Conservation (phyloP, 352 stramenopile genomes). For the Elongisporangium prolatum region DNA sequence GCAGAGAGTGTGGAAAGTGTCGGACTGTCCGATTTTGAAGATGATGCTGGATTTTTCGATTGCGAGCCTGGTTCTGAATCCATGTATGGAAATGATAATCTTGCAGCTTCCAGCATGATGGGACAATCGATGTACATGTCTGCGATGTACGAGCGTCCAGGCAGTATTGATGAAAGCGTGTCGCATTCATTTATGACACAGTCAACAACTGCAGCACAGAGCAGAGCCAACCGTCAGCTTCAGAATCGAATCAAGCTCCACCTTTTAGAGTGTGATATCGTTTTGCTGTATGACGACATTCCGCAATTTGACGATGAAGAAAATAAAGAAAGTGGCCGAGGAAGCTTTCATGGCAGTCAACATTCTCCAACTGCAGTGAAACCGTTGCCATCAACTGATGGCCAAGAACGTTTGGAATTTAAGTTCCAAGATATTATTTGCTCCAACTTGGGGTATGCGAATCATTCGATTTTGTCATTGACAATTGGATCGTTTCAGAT, state of each 20-base stretch:
- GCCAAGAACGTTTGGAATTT: conserved; percentile 63
- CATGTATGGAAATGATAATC: conserved; percentile 22
- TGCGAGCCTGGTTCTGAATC: conserved; percentile 62
- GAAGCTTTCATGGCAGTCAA: conserved; percentile 12
- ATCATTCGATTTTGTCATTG: conserved; percentile 42
- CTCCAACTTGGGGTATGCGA: conserved; percentile 55
- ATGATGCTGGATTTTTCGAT: conserved; percentile 84
- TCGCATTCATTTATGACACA: conserved; percentile 2
- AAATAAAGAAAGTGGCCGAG: conserved; percentile 12
- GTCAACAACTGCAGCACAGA: conserved; percentile 34
- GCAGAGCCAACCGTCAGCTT: conserved; percentile 34
- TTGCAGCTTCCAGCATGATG: conserved; percentile 43
- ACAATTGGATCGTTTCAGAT: conserved; percentile 60
- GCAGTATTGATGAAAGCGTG: conserved; percentile 12
- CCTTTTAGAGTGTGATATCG: conserved; percentile 64
- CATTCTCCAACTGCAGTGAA: conserved; percentile 23
- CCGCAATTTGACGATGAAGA: conserved; percentile 43
- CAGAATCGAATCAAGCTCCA: conserved; percentile 70
- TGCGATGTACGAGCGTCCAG: conserved; percentile 46
- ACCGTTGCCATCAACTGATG: conserved; percentile 45
- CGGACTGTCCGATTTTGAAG: conserved; percentile 79
- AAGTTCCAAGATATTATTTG: conserved; percentile 68
- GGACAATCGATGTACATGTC: conserved; percentile 83
- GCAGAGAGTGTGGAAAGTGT: conserved; percentile 79
- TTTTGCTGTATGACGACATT: conserved; percentile 82